Percentiles rank a stretch among this genome's conserved stretches.
Conservation (phyloP, 2,329 filamentous ascomycete species). For the Fusarium irregulare region DNA sequence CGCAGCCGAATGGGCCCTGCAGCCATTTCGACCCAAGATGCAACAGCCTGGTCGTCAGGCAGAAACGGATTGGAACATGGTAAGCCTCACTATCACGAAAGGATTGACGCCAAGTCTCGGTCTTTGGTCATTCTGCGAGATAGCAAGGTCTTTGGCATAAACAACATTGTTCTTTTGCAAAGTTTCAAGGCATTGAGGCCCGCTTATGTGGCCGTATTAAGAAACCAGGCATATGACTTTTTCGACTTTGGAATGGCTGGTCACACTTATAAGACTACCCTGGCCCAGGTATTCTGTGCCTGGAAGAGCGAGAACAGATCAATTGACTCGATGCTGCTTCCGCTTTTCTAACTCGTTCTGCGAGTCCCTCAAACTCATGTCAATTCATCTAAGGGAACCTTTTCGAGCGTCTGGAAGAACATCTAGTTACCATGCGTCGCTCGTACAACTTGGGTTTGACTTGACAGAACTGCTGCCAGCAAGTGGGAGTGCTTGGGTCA, state of each 20-base stretch:
- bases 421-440: conserved; percentile 23
- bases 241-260: neutral
- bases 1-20: conserved; percentile 4
- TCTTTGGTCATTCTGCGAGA: neutral
- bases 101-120: neutral
- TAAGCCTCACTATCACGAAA: neutral
- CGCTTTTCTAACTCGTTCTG: neutral
- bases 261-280: conserved; percentile 19
- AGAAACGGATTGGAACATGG: conserved; percentile 17
- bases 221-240: neutral
- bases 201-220: neutral
- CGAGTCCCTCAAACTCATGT: conserved; percentile 36
- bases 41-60: conserved; percentile 25
- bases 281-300: neutral
- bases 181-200: conserved; percentile 23
- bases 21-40: conserved; percentile 18
- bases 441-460: conserved; percentile 22
- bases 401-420: conserved; percentile 11
- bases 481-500: conserved; percentile 37
- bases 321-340: neutral
- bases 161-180: neutral
- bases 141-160: neutral
- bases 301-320: neutral
- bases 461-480: conserved; percentile 40
- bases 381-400: conserved; percentile 8